A percentile compares a stretch with the other conserved stretches of the same genome.
These are phyloP conservation scores for Triangularia verruculosa DNA, from an alignment of 2,329 filamentous ascomycete genomes.

Conservation along the genomic window DNA sequence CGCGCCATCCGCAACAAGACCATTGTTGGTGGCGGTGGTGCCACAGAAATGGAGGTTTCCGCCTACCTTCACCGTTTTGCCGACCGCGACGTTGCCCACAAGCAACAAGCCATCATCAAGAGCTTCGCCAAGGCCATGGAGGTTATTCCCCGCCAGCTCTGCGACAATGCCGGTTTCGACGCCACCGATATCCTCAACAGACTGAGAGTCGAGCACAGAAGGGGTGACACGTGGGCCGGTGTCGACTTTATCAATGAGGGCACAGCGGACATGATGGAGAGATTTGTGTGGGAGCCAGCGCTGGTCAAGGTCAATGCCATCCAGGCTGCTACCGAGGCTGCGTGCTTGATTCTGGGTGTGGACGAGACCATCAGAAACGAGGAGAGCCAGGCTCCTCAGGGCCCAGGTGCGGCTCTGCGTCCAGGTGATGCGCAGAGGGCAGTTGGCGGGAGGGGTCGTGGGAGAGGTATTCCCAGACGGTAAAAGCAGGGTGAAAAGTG, in stretches of 20 bases:
- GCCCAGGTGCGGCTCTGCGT: conserved; percentile 69
- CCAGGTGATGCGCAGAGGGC: conserved; percentile 86
- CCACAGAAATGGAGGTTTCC: conserved; percentile 94
- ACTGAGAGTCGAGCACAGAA: conserved; percentile 91
- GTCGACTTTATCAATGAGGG: conserved; percentile 94
- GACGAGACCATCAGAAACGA: conserved; percentile 99
- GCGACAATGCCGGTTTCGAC: conserved; percentile 98
- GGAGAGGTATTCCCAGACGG: conserved; percentile 77
- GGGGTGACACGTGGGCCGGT: conserved; percentile 89
- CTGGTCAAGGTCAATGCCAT: conserved; percentile 97
- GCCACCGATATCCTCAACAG: conserved; percentile 97
- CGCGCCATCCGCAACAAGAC: conserved; percentile 91
- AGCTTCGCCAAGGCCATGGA: conserved; percentile 96
- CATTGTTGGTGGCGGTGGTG: conserved; percentile 93
- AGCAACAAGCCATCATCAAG: conserved; percentile 97
- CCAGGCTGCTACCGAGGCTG: conserved; percentile 91
- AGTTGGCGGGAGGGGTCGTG: conserved; percentile 72
- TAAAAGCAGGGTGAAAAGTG: conserved; percentile 52
- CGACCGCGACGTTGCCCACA: conserved; percentile 87
- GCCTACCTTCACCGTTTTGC: conserved; percentile 90
- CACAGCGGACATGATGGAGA: conserved; percentile 88
- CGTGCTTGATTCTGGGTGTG: conserved; percentile 90
- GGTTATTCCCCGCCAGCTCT: conserved; percentile 92
- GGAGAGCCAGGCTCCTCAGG: conserved; percentile 82
- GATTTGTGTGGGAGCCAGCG: conserved; percentile 96